Percentiles rank a stretch among this genome's conserved stretches.
These are phyloP conservation scores for Blastobotrys proliferans DNA, from an alignment of 1,139 yeast species.

Conservation along the genomic window DNA sequence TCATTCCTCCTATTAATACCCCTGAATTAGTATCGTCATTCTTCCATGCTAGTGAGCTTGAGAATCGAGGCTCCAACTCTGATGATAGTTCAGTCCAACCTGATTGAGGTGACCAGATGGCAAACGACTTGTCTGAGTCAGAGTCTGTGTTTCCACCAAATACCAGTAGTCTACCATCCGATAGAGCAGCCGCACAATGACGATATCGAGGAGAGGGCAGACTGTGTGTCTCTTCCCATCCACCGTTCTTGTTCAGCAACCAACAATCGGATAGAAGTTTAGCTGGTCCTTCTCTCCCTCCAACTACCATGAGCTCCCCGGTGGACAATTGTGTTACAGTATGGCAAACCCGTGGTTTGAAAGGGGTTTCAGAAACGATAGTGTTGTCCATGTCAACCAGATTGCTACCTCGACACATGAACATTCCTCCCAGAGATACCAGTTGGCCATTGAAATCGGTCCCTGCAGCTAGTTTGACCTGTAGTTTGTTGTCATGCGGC, in stretches of 20 bases:
- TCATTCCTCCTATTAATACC: conserved; percentile 54
- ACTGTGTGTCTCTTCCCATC: conserved; percentile 40
- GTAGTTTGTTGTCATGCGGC: not conserved
- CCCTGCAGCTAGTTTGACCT: conserved; percentile 46
- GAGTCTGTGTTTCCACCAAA: conserved; percentile 47
- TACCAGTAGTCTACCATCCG: conserved; percentile 40
- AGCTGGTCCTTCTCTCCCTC: conserved; percentile 68
- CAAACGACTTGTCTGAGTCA: conserved; percentile 27
- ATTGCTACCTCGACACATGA: conserved; percentile 41
- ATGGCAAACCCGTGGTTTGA: conserved; percentile 57
- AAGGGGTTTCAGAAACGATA: not conserved
- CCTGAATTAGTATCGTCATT: conserved; percentile 35
- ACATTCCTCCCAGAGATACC: conserved; percentile 53
- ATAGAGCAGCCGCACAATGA: conserved; percentile 46
- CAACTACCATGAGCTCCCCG: conserved; percentile 44
- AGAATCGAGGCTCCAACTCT: conserved; percentile 16
- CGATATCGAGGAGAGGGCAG: conserved; percentile 50
- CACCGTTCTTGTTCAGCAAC: conserved; percentile 23
- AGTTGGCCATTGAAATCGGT: conserved; percentile 33
- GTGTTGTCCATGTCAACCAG: conserved; percentile 12
- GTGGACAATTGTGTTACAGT: conserved; percentile 40
- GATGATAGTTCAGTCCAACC: conserved; percentile 24
- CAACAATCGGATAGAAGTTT: conserved; percentile 43
- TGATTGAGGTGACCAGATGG: conserved; percentile 21
- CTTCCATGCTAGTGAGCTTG: conserved; percentile 38